Evolutionary conservation across 768 basidiomycete genomes (phyloP), one percentile per base, ranked within the genome.

Genomic region (Hortiboletus campestris): DNA sequence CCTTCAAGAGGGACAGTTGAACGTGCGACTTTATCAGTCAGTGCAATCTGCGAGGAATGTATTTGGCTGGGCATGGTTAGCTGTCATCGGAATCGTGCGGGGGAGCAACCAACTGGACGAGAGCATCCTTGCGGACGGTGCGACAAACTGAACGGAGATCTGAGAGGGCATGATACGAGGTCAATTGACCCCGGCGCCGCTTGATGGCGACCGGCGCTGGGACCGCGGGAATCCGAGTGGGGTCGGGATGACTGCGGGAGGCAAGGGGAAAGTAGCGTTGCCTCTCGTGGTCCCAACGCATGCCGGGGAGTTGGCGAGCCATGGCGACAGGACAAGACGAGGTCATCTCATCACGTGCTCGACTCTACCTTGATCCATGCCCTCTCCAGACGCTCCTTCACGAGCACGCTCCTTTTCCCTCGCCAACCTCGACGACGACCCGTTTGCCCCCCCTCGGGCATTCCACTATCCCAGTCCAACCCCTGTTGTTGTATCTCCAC

Each of bases 361-460:
- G n/a, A n/a, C n/a, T n/a, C n/a, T n/a, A n/a, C n/a, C n/a, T n/a
- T n/a, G n/a, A n/a, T n/a, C n/a, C n/a, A n/a, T n/a, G n/a, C n/a
- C n/a, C n/a, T n/a, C 25, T 25, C 12, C 22, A 8, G 11, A 12
- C 31, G 10, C 28, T 3, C 50, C 62, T 44, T 63, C 51, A 29
- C 39, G 55, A 52, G 61, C 59, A 53, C 62, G 49, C 57, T 58
- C 58, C 45, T 57, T 16, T 54, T 60, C 49, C 56, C 60, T 56
- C 36, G 48, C 40, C 29, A 19, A 40, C 46, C 28, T 22, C n/a
- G 88, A 89, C 62, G 83, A 85, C 49, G 88, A 90, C 62, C 88
- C 88, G 2, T 90, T 90, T 62, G 88, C 88, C 20, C n/a, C n/a
- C n/a, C n/a, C n/a, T n/a, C n/a, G n/a, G 25, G 6, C 6, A 25